A percentile compares a stretch with the other conserved stretches of the same genome.
Conservation (phyloP, 305 asterid genomes). For the Solanum hybrid region DNA sequence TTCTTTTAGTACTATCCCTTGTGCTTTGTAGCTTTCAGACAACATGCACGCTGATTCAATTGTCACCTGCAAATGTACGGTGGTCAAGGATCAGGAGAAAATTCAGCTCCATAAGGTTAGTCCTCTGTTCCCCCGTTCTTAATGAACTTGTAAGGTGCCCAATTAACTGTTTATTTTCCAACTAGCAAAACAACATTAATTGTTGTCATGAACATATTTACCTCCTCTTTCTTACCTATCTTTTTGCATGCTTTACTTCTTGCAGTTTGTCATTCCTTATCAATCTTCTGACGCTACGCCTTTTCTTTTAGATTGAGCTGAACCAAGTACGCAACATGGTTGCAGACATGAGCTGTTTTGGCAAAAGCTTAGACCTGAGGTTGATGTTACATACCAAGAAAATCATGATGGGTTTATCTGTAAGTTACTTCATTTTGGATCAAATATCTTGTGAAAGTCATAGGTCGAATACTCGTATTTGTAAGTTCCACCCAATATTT, state of each 20-base stretch:
- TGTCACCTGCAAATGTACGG: slow-evolving; percentile 39
- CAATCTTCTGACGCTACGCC: not conserved
- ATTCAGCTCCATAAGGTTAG: slow-evolving; percentile 41
- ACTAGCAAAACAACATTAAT: not conserved
- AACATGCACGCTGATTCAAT: slow-evolving; percentile 23
- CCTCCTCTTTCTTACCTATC: not conserved
- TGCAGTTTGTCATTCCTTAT: not conserved
- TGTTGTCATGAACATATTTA: not conserved
- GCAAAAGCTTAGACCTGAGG: slow-evolving; percentile 35
- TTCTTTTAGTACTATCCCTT: not conserved
- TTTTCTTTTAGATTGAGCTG: slow-evolving; percentile 23
- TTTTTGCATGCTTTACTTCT: not conserved
- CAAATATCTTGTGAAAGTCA: not conserved
- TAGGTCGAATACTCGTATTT: too few species aligned
- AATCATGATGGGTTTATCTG: slow-evolving; percentile 17
- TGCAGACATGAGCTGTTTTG: slow-evolving; percentile 39
- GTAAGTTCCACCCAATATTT: too few species aligned
- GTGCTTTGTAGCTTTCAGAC: slow-evolving; percentile 31
- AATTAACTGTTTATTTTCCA: not conserved
- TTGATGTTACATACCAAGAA: slow-evolving; percentile 38
- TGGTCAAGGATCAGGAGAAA: slow-evolving; percentile 12
- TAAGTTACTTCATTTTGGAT: slow-evolving; percentile 15
- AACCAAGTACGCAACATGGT: slow-evolving; percentile 41
- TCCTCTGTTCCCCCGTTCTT: not conserved
- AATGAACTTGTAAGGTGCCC: not conserved